Percentiles rank a stretch among this genome's conserved stretches.
Conservation (phyloP, 2,329 filamentous ascomycete genomes). For the Penicillium palitans region DNA sequence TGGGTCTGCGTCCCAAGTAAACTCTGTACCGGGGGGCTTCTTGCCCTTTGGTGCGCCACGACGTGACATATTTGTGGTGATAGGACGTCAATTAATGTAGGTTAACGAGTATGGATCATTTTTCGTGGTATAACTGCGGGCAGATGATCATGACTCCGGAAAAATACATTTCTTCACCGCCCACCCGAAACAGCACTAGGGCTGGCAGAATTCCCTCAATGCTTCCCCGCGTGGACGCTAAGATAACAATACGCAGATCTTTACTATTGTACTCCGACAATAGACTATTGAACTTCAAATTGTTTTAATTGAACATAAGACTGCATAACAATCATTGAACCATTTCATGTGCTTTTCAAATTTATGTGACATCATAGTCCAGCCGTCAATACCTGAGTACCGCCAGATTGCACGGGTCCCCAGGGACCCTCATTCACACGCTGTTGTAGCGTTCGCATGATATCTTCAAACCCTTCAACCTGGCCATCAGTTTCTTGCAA, state of each 20-base stretch:
- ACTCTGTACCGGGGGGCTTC: slow-evolving; percentile 44
- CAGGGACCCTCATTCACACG: slow-evolving; percentile 45
- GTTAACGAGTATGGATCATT: not conserved
- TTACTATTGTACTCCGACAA: not conserved
- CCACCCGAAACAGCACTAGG: slow-evolving; percentile 12
- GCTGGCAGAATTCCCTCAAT: slow-evolving; percentile 9
- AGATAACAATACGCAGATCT: slow-evolving; percentile 21
- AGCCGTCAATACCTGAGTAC: slow-evolving; percentile 39
- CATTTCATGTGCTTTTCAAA: not conserved
- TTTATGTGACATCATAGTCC: slow-evolving; percentile 27
- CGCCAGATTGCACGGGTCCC: slow-evolving; percentile 37
- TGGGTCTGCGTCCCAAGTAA: slow-evolving; percentile 43
- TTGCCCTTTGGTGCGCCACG: slow-evolving; percentile 41
- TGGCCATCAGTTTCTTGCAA: slow-evolving; percentile 42
- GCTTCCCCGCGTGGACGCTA: slow-evolving; percentile 15
- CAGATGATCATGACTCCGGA: slow-evolving; percentile 9
- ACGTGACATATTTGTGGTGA: slow-evolving; percentile 37
- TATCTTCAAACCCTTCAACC: slow-evolving; percentile 41
- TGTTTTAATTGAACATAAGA: not conserved
- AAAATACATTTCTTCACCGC: slow-evolving; percentile 27
- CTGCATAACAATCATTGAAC: not conserved
- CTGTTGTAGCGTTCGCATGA: slow-evolving; percentile 41
- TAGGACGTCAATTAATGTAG: not conserved
- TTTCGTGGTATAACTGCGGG: not conserved
- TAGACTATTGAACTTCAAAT: not conserved